phyloP scores from a whole-genome alignment of 2,329 filamentous ascomycete genomes.

The Talaromyces amestolkiae region DNA sequence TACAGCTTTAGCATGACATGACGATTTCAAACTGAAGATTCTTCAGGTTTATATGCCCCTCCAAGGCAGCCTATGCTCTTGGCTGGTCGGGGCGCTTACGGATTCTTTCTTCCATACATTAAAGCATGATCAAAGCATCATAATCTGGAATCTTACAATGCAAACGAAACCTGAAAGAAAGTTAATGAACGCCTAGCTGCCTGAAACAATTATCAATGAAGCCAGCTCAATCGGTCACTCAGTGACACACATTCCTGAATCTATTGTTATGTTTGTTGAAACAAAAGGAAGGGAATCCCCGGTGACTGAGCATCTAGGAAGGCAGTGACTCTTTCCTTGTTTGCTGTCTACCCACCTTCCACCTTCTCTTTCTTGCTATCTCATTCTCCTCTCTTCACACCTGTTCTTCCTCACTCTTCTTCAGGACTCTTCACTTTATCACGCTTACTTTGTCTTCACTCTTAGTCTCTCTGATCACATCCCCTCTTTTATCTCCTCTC shows the following conservation, averaged over 20 bases:
- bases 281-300: neutral
- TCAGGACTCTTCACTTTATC: neutral
- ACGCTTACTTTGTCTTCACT: neutral
- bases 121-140: neutral
- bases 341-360: neutral
- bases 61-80: no score
- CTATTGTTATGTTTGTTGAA: neutral
- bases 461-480: neutral
- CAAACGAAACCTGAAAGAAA: neutral
- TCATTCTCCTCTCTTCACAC: neutral
- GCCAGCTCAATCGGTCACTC: neutral
- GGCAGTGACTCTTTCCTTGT: neutral
- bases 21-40: no score
- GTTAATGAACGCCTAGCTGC: neutral
- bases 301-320: neutral
- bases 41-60: no score
- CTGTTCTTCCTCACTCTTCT: neutral
- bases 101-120: neutral
- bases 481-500: neutral
- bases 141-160: neutral
- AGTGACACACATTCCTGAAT: neutral
- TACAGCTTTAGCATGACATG: no score
- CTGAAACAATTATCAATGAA: neutral
- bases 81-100: no score
- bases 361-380: neutral